These are phyloP conservation scores for Stentor roeselii DNA, from an alignment of 73 alveolate genomes.

Conservation along the genomic window DNA sequence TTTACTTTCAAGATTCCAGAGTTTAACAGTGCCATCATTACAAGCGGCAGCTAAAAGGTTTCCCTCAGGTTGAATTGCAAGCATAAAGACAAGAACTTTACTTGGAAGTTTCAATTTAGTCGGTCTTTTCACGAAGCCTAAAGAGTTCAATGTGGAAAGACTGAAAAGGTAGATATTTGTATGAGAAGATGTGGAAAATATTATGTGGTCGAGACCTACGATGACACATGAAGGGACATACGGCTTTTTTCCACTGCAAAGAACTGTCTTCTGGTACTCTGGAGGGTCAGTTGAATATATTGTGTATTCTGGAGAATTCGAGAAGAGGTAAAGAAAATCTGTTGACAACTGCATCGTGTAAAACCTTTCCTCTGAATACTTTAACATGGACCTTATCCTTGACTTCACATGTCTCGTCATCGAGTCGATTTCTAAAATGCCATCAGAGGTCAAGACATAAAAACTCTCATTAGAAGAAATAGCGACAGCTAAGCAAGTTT, in stretches of 20 bases:
- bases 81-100: background rate
- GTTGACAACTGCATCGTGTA: background rate
- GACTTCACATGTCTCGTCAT: background rate
- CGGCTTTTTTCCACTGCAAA: constrained; percentile 10
- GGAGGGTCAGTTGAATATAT: constrained; percentile 2
- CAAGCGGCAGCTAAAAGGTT: background rate
- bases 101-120: background rate
- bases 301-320: background rate
- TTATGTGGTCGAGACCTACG: background rate
- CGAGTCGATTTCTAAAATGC: background rate
- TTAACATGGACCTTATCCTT: background rate
- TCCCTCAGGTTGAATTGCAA: background rate
- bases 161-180: background rate
- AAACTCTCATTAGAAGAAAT: background rate
- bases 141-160: background rate
- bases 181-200: constrained; percentile 11
- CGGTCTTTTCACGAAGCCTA: background rate
- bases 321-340: background rate
- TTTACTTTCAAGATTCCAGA: background rate
- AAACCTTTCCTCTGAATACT: background rate
- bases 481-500: constrained; percentile 1
- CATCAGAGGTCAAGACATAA: background rate
- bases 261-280: background rate
- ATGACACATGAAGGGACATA: background rate
- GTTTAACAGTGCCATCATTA: background rate